Conservation (phyloP, 176 grass and related monocot species). For the Microstegium vimineum region DNA sequence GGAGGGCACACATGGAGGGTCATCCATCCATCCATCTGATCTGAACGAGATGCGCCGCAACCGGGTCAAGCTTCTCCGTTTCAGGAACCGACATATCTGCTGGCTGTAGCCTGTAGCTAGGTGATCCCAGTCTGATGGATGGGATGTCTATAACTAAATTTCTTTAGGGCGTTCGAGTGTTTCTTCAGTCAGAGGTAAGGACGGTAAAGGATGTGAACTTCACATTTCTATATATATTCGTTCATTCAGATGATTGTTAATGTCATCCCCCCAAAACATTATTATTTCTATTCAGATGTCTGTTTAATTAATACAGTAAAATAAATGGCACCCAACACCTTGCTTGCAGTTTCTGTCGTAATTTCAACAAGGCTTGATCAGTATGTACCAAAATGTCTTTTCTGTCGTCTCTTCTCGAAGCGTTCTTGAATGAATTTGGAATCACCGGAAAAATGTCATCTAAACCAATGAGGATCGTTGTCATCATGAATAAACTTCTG, state of each 20-base stretch:
- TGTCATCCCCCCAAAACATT: too few relatives aligned
- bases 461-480: not conserved
- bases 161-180: not conserved
- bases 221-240: not conserved
- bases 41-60: constrained; percentile 3
- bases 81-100: constrained; percentile 28
- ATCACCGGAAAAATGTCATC: not conserved
- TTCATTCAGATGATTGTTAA: too few relatives aligned
- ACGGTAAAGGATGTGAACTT: constrained; percentile 31
- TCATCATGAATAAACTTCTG: constrained; percentile 19
- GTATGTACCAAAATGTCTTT: not conserved
- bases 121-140: not conserved
- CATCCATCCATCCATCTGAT: not conserved
- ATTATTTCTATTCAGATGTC: too few relatives aligned
- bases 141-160: constrained; percentile 31
- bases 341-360: not conserved
- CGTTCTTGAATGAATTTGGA: not conserved
- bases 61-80: constrained; percentile 4
- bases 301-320: too few relatives aligned
- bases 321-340: too few relatives aligned
- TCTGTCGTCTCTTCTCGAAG: not conserved
- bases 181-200: constrained; percentile 47
- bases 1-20: not conserved
- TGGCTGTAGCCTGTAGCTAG: too few relatives aligned
- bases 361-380: not conserved